Percentiles rank a stretch among this genome's conserved stretches.
phyloP scores from a whole-genome alignment of 495 filamentous ascomycete genomes.

The Hypoxylon cercidicola region DNA sequence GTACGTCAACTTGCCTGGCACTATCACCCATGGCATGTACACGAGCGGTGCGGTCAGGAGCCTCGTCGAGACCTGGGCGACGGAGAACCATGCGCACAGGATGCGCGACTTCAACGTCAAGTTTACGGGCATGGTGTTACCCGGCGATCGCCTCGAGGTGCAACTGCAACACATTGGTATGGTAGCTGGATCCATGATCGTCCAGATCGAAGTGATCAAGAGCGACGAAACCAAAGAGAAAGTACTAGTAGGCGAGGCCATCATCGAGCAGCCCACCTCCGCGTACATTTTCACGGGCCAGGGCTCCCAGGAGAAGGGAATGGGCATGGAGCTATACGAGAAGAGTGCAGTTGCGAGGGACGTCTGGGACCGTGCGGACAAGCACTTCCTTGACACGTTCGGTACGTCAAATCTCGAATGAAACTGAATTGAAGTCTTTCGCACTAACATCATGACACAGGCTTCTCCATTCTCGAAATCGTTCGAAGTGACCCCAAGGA shows the following conservation, averaged over 20 bases:
- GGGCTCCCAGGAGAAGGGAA: constrained; percentile 89
- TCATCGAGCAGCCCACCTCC: constrained; percentile 87
- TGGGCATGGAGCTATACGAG: constrained; percentile 91
- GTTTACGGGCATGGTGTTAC: constrained; percentile 87
- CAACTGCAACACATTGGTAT: constrained; percentile 87
- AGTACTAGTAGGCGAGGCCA: constrained; percentile 82
- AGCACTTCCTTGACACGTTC: constrained; percentile 91
- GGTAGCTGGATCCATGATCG: constrained; percentile 88
- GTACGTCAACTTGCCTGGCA: constrained; percentile 84
- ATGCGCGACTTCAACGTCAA: constrained; percentile 86
- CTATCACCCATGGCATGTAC: constrained; percentile 93
- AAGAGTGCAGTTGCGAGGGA: constrained; percentile 84
- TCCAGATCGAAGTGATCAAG: constrained; percentile 79
- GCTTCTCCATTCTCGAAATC: constrained; percentile 87
- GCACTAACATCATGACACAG: constrained; percentile 52
- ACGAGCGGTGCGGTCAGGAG: constrained; percentile 86
- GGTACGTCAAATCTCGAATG: constrained; percentile 58
- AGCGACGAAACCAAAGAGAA: constrained; percentile 86
- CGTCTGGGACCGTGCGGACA: constrained; percentile 89
- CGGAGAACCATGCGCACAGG: constrained; percentile 87
- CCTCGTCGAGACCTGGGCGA: constrained; percentile 91
- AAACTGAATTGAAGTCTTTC: constrained; percentile 5
- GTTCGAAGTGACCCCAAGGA: constrained; percentile 94
- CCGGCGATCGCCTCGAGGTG: constrained; percentile 84
- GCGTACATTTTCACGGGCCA: constrained; percentile 91